A percentile compares a stretch with the other conserved stretches of the same genome.
Conservation (phyloP, 495 filamentous ascomycete genomes). For the Hypoxylon cercidicola region DNA sequence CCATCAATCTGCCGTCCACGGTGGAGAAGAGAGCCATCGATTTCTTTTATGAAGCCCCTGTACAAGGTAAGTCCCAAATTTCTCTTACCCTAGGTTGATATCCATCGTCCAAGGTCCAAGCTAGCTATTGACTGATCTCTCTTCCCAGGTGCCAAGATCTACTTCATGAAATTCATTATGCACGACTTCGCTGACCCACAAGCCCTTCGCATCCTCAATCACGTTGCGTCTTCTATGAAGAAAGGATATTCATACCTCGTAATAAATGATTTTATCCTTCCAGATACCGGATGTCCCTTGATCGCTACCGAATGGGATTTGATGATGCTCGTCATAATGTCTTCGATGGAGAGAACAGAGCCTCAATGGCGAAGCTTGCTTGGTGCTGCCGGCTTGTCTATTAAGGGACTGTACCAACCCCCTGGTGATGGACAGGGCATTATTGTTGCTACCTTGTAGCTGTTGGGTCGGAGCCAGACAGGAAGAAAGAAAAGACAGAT, state of each 20-base stretch:
- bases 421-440: constrained; percentile 30
- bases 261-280: constrained; percentile 64
- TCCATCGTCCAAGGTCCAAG: not conserved
- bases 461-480: no score
- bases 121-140: not conserved
- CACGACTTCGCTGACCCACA: constrained; percentile 60
- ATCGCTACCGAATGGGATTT: constrained; percentile 52
- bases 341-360: constrained; percentile 47
- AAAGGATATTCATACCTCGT: constrained; percentile 61
- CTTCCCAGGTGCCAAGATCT: constrained; percentile 56
- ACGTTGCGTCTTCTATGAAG: constrained; percentile 54
- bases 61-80: constrained; percentile 48
- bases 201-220: constrained; percentile 55
- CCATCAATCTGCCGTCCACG: constrained; percentile 33
- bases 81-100: not conserved
- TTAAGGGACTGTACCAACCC: constrained; percentile 27
- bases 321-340: constrained; percentile 47
- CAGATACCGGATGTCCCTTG: constrained; percentile 47
- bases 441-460: constrained; percentile 18
- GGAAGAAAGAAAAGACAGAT: no score
- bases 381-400: constrained; percentile 50
- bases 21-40: constrained; percentile 53
- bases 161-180: constrained; percentile 64
- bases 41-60: constrained; percentile 58
- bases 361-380: constrained; percentile 46